Evolutionary conservation across 1,284 basidiomycete genomes (phyloP), one percentile per base, ranked within the genome.

Genomic region (Puccinia brachypodii): DNA sequence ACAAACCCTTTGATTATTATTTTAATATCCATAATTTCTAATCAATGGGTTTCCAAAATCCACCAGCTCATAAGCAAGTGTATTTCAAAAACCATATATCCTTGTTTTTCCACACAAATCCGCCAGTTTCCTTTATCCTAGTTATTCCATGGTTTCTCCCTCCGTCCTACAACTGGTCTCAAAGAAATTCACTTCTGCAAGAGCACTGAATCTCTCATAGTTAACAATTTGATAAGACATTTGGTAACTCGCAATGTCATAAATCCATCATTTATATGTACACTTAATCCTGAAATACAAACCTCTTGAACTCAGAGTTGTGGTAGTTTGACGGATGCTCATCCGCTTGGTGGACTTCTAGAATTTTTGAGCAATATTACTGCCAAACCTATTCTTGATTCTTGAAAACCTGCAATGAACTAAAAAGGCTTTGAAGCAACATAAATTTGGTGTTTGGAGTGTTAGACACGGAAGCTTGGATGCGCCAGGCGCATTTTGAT

Each of bases 341-440:
- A 64, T 25, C 60, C 47, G 0, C 40, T 62, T 25, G 58, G 79
- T 2, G 71, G 79, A 36, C 69, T 62, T 9, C 38, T 75, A n/a
- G 80, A 82, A 64, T 38, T 33, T 8, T 76, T 47, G 22, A 69
- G 47, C 53, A 33, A 64, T 9, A 40, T 44, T 16, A 69, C 73
- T 44, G 47, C 73, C 28, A 82, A 75, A 38, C 73, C 73, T 3
- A 50, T 82, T 53, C 64, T 82, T 69, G 80, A 82, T 16, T 64
- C 80, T 14, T 40, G 72, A 58, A 68, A 40, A n/a, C 64, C 50
- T 75, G 62, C 36, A 36, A 58, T 73, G 58, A 69, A 28, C 19
- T 82, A 64, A n/a, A 82, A 82, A 69, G 80, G 80, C 9, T 82
- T 76, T 56, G 80, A 82, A 76, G 50, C 25, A 73, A 82, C 71